phyloP scores from a whole-genome alignment of 371 early-diverging fungal species.

The Rhizopus sp. region DNA sequence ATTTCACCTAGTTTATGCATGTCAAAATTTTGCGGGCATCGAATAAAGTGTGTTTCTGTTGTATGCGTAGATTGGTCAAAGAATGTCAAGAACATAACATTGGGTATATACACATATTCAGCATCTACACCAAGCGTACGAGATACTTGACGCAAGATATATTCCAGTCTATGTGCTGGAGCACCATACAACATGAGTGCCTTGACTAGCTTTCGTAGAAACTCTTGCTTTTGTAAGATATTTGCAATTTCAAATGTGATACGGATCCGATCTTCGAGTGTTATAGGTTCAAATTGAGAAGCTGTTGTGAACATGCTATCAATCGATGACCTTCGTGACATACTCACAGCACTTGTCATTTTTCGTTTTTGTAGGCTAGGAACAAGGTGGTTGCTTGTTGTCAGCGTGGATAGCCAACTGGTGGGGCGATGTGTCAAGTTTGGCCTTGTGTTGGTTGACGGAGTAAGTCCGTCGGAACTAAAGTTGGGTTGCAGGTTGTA shows the following conservation, averaged over 20 bases:
- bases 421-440: conserved; percentile 36
- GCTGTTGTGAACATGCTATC: conserved; percentile 53
- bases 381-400: conserved; percentile 44
- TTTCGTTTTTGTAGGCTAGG: conserved; percentile 46
- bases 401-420: conserved; percentile 46
- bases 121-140: conserved; percentile 67
- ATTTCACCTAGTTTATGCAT: conserved; percentile 68
- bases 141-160: conserved; percentile 52
- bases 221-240: conserved; percentile 64
- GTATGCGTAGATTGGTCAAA: conserved; percentile 75
- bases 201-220: conserved; percentile 55
- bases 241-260: conserved; percentile 65
- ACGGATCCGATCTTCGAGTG: conserved; percentile 57
- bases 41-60: conserved; percentile 76
- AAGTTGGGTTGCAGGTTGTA: conserved; percentile 23
- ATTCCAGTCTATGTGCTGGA: conserved; percentile 64
- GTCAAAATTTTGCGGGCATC: conserved; percentile 63
- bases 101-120: conserved; percentile 69
- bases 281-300: conserved; percentile 52
- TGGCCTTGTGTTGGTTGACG: conserved; percentile 28
- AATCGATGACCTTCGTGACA: conserved; percentile 40
- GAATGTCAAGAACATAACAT: conserved; percentile 73
- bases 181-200: conserved; percentile 60
- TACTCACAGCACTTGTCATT: conserved; percentile 19
- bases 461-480: conserved; percentile 16